Percentiles rank a stretch among this genome's conserved stretches.
These are phyloP conservation scores for Epichloe uncinata DNA, from an alignment of 2,329 filamentous ascomycete genomes.

Conservation along the genomic window DNA sequence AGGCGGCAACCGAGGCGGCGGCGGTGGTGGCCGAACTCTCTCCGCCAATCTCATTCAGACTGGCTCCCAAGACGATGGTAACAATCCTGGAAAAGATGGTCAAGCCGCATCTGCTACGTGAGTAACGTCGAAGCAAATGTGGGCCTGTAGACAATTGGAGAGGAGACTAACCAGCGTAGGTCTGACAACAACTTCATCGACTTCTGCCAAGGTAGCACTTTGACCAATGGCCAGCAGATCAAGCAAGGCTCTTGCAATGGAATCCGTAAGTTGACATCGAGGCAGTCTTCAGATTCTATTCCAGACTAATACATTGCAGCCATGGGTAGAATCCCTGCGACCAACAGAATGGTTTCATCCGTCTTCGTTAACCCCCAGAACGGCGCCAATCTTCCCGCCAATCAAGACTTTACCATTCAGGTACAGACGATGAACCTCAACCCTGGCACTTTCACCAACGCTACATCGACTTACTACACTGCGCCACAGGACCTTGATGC, in stretches of 20 bases:
- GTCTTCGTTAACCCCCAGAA: conserved; percentile 41
- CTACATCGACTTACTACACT: conserved; percentile 45
- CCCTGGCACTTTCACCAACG: conserved; percentile 48
- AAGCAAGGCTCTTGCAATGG: conserved; percentile 49
- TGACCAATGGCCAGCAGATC: conserved; percentile 49
- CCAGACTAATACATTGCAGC: conserved; percentile 17
- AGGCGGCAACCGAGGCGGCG: conserved; percentile 8
- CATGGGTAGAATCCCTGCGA: conserved; percentile 48
- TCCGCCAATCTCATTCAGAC: conserved; percentile 32
- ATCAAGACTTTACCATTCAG: conserved; percentile 38
- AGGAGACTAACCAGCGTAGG: conserved; percentile 17
- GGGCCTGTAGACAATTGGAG: background rate
- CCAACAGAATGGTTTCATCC: conserved; percentile 42
- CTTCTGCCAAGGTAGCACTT: conserved; percentile 39
- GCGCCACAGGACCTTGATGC: conserved; percentile 40
- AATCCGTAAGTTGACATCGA: conserved; percentile 28
- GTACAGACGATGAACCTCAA: conserved; percentile 39
- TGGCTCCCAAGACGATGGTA: conserved; percentile 35
- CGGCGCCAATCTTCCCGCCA: conserved; percentile 30
- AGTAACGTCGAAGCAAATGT: conserved; percentile 15
- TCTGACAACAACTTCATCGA: conserved; percentile 50
- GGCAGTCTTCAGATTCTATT: background rate
- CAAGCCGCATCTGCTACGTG: conserved; percentile 41
- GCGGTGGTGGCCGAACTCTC: conserved; percentile 20
- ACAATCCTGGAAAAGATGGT: conserved; percentile 28